Evolutionary conservation across 768 basidiomycete species (phyloP).

Genomic region (Russula earlei): DNA sequence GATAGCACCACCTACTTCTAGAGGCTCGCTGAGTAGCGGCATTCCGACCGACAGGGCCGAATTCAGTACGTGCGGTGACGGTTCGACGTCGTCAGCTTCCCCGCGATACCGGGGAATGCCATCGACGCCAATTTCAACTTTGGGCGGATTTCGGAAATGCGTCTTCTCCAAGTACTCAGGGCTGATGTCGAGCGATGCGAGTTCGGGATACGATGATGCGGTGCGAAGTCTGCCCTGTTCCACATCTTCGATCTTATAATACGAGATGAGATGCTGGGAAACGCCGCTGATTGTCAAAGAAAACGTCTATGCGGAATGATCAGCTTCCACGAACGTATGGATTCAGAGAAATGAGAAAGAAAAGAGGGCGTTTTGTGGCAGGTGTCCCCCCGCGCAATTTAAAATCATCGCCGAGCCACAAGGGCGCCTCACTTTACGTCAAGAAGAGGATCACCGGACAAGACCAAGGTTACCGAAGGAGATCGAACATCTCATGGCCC

Average conservation of each 20-base stretch:
- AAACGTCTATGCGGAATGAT: constrained; percentile 55
- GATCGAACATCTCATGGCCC: background rate
- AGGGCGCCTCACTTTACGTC: constrained; percentile 8
- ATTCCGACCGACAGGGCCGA: constrained; percentile 16
- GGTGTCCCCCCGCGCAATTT: background rate
- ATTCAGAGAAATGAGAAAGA: background rate
- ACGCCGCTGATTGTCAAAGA: constrained; percentile 79
- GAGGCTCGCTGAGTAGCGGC: constrained; percentile 18
- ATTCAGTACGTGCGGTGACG: constrained; percentile 26
- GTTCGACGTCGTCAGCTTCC: constrained; percentile 59
- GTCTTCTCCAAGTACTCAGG: constrained; percentile 84
- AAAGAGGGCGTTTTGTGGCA: background rate
- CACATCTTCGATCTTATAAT: constrained; percentile 90
- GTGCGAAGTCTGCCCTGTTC: constrained; percentile 78
- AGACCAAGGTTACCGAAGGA: background rate
- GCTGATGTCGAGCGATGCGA: constrained; percentile 78
- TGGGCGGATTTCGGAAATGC: constrained; percentile 84
- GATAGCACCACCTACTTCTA: constrained; percentile 12
- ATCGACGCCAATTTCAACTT: constrained; percentile 78
- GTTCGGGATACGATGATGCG: constrained; percentile 81
- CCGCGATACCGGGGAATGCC: constrained; percentile 76
- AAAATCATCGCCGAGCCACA: background rate
- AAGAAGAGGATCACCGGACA: constrained; percentile 1
- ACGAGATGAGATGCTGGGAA: constrained; percentile 88
- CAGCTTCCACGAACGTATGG: constrained; percentile 5